Percentiles rank a stretch among this genome's conserved stretches.
Evolutionary conservation across 2,329 filamentous ascomycete genomes (phyloP).

Genomic region (Alternaria brassicicola): DNA sequence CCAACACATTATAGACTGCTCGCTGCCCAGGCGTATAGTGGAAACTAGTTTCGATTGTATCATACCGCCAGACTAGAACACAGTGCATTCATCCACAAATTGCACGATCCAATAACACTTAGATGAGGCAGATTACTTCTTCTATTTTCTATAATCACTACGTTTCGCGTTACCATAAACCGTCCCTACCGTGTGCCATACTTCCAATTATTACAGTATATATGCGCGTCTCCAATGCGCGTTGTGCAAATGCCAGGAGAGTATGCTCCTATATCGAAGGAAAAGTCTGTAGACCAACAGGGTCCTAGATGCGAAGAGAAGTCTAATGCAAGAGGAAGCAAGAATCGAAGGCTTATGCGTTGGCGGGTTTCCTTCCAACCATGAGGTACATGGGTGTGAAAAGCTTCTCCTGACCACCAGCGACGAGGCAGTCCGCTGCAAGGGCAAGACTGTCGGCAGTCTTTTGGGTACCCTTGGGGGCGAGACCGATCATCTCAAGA

Average conservation of each 20-base stretch:
- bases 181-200: slow-evolving; percentile 19
- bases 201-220: slow-evolving; percentile 37
- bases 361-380: slow-evolving; percentile 82
- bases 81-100: neutral
- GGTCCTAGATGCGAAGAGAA: slow-evolving; percentile 19
- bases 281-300: slow-evolving; percentile 23
- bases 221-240: slow-evolving; percentile 26
- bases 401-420: slow-evolving; percentile 84
- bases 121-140: slow-evolving; percentile 4
- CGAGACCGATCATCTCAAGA: slow-evolving; percentile 75
- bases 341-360: slow-evolving; percentile 31
- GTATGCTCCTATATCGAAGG: slow-evolving; percentile 20
- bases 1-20: neutral
- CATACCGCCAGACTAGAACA: neutral
- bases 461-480: slow-evolving; percentile 86
- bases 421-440: slow-evolving; percentile 84
- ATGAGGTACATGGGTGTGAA: slow-evolving; percentile 99
- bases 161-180: slow-evolving; percentile 32
- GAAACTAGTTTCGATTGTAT: too few species aligned
- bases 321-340: slow-evolving; percentile 25
- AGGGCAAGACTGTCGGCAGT: slow-evolving; percentile 87
- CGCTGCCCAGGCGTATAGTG: neutral
- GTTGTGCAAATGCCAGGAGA: slow-evolving; percentile 23
- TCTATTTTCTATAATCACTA: slow-evolving; percentile 11
- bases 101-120: neutral